These are phyloP conservation scores for carrot (Daucus carota) DNA, from an alignment of 129 eudicot species.

Conservation along the genomic window DNA sequence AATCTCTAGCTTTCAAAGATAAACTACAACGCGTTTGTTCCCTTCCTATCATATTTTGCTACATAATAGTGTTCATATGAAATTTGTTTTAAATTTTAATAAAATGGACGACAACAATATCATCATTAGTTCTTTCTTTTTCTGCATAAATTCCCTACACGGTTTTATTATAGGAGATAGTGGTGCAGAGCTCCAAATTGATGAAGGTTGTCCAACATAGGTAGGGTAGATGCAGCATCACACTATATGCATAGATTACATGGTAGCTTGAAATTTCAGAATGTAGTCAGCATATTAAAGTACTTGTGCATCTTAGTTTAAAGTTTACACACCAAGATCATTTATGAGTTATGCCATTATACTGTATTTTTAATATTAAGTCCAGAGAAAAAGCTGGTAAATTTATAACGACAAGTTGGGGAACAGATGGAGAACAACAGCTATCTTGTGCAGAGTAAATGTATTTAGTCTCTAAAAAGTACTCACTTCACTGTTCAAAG, in stretches of 20 bases:
- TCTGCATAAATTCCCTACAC: neutral
- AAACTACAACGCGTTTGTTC: neutral
- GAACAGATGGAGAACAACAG: neutral
- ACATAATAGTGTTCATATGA: neutral
- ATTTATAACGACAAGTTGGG: neutral
- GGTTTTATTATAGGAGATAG: neutral
- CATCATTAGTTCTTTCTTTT: neutral
- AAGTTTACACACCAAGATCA: neutral
- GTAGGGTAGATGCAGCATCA: neutral
- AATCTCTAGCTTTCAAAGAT: neutral
- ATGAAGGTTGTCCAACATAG: neutral
- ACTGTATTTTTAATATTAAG: neutral
- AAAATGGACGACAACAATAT: neutral
- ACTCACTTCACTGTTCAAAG: slow-evolving; percentile 80
- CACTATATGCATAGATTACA: neutral
- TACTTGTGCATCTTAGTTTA: neutral
- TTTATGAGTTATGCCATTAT: neutral
- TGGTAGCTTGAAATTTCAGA: neutral
- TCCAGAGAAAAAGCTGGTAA: neutral
- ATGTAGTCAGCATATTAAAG: neutral
- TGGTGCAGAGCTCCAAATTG: neutral
- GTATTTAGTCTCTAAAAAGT: neutral
- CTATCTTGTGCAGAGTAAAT: neutral
- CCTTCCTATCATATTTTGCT: neutral
- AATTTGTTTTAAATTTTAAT: neutral